phyloP scores from a whole-genome alignment of 176 grass and related monocot genomes.

The Phragmites australis region DNA sequence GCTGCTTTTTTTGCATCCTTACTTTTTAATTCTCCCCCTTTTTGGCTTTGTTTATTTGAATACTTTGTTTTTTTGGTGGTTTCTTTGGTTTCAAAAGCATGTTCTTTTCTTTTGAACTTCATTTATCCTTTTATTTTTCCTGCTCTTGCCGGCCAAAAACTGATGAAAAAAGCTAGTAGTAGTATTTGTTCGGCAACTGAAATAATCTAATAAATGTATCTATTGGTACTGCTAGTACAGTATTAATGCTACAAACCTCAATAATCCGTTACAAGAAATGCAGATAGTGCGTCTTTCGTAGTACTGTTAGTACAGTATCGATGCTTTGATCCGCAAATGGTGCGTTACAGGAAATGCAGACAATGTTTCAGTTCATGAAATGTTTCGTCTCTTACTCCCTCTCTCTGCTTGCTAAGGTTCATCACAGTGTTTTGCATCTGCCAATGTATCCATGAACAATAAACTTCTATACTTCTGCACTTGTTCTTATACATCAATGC shows the following conservation, averaged over 20 bases:
- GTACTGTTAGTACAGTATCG: neutral
- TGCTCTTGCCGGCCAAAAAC: constrained; percentile 9
- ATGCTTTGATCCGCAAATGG: neutral
- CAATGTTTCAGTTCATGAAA: neutral
- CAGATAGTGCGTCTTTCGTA: neutral
- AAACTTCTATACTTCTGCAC: neutral
- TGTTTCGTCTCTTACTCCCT: neutral
- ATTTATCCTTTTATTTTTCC: too few relatives aligned
- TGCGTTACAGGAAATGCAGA: neutral
- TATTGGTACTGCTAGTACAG: neutral
- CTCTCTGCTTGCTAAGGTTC: neutral
- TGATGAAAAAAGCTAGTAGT: neutral
- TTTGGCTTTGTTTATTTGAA: neutral
- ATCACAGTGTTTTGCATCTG: neutral
- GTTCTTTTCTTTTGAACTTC: neutral
- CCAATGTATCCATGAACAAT: neutral
- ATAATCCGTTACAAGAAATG: neutral
- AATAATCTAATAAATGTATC: neutral
- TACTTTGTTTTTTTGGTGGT: neutral
- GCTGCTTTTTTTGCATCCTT: neutral
- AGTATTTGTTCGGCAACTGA: neutral
- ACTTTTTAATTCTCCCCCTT: neutral
- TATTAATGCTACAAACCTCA: neutral
- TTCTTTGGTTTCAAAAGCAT: neutral
- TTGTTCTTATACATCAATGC: constrained; percentile 3